Conservation (phyloP, 2,329 filamentous ascomycete species). For the Claviceps cyperi region DNA sequence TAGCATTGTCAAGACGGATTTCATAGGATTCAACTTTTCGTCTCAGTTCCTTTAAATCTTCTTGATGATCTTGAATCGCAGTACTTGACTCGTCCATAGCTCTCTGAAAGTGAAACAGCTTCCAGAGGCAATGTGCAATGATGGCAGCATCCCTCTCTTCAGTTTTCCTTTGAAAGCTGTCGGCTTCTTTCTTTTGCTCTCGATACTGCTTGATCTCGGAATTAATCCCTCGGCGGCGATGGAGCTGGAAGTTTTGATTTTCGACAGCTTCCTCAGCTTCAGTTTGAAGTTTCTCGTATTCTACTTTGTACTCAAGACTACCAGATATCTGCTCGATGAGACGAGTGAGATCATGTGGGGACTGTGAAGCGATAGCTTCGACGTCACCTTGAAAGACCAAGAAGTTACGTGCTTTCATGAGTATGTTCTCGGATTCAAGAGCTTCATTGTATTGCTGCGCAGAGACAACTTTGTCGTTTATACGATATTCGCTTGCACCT, state of each 20-base stretch:
- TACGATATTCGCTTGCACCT: conserved; percentile 87
- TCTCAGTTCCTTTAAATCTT: conserved; percentile 83
- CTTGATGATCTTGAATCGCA: conserved; percentile 84
- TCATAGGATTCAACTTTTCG: conserved; percentile 80
- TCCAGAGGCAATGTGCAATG: conserved; percentile 90
- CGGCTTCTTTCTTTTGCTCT: conserved; percentile 90
- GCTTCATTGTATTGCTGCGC: conserved; percentile 89
- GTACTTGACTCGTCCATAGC: conserved; percentile 83
- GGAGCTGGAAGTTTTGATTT: conserved; percentile 76
- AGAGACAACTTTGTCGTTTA: conserved; percentile 81
- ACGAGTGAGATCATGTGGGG: conserved; percentile 80
- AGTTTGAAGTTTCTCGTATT: conserved; percentile 81
- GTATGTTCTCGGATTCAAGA: conserved; percentile 83
- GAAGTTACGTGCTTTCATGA: conserved; percentile 97
- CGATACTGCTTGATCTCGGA: conserved; percentile 96
- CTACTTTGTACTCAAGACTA: conserved; percentile 82
- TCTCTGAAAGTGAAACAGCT: conserved; percentile 86
- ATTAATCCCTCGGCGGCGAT: conserved; percentile 84
- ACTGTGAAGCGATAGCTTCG: conserved; percentile 90
- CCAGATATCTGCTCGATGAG: conserved; percentile 97
- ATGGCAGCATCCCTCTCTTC: conserved; percentile 84
- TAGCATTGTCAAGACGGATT: conserved; percentile 62
- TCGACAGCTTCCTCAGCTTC: conserved; percentile 79
- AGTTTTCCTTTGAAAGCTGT: conserved; percentile 81
- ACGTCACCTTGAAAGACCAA: conserved; percentile 97